These are phyloP conservation scores for Schizochytrium sp. DNA, from an alignment of 108 stramenopile genomes.

Conservation along the genomic window DNA sequence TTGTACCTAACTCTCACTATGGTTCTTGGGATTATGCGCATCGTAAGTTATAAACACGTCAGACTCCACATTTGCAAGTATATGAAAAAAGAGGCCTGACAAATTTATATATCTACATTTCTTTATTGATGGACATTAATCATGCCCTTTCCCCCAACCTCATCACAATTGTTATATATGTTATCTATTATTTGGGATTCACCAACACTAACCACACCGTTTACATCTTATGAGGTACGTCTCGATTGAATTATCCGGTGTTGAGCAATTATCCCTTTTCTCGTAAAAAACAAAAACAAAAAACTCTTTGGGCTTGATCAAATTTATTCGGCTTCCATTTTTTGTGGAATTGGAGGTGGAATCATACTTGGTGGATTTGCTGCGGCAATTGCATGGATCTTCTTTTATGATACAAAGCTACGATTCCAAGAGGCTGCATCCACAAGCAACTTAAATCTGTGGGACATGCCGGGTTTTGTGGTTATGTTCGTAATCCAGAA, in stretches of 20 bases:
- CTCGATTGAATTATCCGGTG: no score
- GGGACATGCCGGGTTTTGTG: conserved; percentile 52
- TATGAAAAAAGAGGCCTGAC: no score
- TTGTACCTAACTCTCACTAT: conserved; percentile 46
- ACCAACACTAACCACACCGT: no score
- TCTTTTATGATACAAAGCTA: conserved; percentile 28
- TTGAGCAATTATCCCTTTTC: no score
- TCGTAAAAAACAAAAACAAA: background rate
- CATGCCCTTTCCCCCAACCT: no score
- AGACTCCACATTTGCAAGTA: no score
- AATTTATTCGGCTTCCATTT: background rate
- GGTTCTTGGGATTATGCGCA: conserved; percentile 34
- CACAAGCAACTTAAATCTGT: background rate
- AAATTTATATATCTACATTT: no score
- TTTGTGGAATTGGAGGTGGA: no score
- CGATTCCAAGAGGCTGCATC: conserved; percentile 14
- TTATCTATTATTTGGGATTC: no score
- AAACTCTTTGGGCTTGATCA: background rate
- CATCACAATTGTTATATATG: no score
- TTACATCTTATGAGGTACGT: no score
- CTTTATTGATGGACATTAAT: no score
- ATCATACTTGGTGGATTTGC: background rate
- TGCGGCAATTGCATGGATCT: background rate
- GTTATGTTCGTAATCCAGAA: conserved; percentile 41
- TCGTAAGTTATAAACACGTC: background rate